Conservation (phyloP, 202 grass and related monocot genomes). For the Setaria viridis region DNA sequence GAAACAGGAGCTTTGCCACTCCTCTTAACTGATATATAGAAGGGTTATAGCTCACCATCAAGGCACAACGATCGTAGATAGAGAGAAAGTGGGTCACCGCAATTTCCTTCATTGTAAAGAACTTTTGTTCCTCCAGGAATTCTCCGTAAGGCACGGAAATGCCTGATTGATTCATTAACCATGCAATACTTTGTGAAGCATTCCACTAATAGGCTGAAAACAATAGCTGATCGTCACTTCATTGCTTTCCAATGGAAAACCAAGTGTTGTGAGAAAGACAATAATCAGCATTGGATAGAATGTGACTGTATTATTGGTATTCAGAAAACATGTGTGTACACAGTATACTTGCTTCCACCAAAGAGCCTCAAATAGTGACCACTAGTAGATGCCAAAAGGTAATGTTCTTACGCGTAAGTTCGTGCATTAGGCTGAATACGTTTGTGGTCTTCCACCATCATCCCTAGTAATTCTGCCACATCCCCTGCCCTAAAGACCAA, state of each 20-base stretch:
- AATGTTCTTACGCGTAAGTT: constrained; percentile 87
- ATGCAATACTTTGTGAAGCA: constrained; percentile 97
- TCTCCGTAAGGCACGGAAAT: constrained; percentile 89
- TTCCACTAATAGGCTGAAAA: constrained; percentile 88
- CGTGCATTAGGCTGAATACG: constrained; percentile 89
- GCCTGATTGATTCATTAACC: constrained; percentile 95
- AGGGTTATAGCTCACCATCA: constrained; percentile 65
- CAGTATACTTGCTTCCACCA: constrained; percentile 3
- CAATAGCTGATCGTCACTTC: constrained; percentile 42
- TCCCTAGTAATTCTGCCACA: constrained; percentile 89
- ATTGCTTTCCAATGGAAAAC: constrained; percentile 34
- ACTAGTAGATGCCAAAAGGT: constrained; percentile 8
- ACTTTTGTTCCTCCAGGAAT: constrained; percentile 82
- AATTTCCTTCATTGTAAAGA: constrained; percentile 89
- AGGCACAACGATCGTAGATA: constrained; percentile 91
- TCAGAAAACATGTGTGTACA: constrained; percentile 18
- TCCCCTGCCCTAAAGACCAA: constrained; percentile 73
- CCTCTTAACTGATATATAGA: constrained; percentile 30
- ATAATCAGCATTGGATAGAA: constrained; percentile 22
- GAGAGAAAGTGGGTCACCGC: constrained; percentile 94
- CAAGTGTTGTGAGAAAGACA: neutral
- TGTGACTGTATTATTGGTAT: constrained; percentile 9
- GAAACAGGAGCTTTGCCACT: neutral
- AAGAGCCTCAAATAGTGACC: constrained; percentile 19
- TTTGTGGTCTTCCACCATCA: constrained; percentile 97